Evolutionary conservation across 2,329 filamentous ascomycete genomes (phyloP).

Genomic region (Arachnopeziza araneosa): DNA sequence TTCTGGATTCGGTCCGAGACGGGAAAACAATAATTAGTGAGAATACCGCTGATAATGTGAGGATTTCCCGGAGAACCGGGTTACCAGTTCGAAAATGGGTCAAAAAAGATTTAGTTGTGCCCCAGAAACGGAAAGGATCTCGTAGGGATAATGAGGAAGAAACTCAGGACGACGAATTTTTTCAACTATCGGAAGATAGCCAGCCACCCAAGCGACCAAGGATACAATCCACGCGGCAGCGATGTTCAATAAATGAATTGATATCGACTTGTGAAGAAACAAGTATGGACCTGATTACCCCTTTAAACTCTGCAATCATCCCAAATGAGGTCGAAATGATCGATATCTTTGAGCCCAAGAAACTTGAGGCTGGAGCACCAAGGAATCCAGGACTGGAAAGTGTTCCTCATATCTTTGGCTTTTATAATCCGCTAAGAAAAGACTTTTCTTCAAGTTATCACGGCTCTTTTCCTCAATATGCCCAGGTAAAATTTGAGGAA

Average conservation of each 20-base stretch:
- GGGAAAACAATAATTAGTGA: no score
- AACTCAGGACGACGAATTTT: background rate
- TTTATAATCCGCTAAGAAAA: background rate
- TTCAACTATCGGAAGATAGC: background rate
- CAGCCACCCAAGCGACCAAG: background rate
- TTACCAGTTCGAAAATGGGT: background rate
- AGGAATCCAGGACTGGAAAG: slow-evolving; percentile 25
- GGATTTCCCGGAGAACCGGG: background rate
- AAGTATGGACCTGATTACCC: background rate
- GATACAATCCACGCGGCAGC: background rate
- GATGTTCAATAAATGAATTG: background rate
- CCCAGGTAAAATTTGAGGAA: no score
- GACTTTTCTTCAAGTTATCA: background rate
- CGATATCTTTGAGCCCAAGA: slow-evolving; percentile 19
- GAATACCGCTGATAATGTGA: background rate
- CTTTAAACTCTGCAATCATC: no score
- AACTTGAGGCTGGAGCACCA: slow-evolving; percentile 8
- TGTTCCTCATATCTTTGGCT: slow-evolving; percentile 18
- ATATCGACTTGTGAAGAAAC: background rate
- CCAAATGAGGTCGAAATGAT: slow-evolving; percentile 19
- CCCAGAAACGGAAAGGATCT: background rate
- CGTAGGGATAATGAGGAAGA: background rate
- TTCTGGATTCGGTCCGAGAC: background rate
- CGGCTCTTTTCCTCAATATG: no score
- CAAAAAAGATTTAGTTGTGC: background rate